Evolutionary conservation across 805 yeast genomes (phyloP), one percentile per base, ranked within the genome.

Genomic region (Cyberlindnera maclurae): DNA sequence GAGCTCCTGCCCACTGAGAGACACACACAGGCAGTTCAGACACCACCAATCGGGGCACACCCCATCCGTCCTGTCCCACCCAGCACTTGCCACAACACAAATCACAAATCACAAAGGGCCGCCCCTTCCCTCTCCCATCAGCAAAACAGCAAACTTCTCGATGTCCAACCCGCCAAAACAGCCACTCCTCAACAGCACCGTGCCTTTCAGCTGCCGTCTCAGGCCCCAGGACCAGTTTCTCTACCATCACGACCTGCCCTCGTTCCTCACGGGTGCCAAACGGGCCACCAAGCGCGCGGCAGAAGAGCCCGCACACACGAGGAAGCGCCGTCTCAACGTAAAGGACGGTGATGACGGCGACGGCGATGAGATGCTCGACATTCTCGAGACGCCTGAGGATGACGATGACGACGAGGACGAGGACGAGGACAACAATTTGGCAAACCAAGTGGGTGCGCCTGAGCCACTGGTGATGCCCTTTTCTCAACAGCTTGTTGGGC

Each of bases 361-460:
- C n/a, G 13, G 12, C 15, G 41, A 34, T n/a, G 31, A 24, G 11
- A 2, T 12, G 5, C 31, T 13, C 12, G 30, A 29, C 29, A 33
- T 28, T 37, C 13, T 29, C 24, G 41, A 26, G 4, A 26, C 38
- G 2, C 42, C 39, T 9, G 38, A 38, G 20, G 42, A 39, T 5
- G 37, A 39, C 27, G 44, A 39, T 5, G 29, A 27, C 15, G 51
- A 46, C 3, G 47, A 49, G 7, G 54, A 48, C 8, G 29, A 27
- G 16, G 51, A 46, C 3, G 47, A 49, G 7, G 54, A 48, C 27
- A 47, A 50, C 37, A 49, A 50, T 36, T 30, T 48, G 30, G 42
- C 52, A 1, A 50, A 48, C 38, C 54, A 48, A 31, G 34, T 47
- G 10, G 24, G 24, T 5, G 8, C 8, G 8, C 24, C 24, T 20